Evolutionary conservation across 139 green algal species (phyloP), one percentile per base, ranked within the genome.

Genomic region (Chlorella sp.): DNA sequence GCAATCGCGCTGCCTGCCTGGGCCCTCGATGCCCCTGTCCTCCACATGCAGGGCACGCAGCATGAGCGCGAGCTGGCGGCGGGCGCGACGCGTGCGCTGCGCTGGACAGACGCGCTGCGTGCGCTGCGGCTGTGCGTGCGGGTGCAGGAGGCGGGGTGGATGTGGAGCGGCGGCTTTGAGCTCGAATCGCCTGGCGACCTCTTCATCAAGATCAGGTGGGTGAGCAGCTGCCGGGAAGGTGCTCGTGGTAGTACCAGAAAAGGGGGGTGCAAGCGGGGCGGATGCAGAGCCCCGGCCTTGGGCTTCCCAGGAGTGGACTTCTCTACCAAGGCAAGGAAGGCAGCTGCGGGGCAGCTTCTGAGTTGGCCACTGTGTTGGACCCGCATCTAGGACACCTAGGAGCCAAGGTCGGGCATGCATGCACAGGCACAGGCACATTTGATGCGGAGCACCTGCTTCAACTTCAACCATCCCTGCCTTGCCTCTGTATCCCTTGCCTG

Each of bases 101-200:
- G 95, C 73, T 98, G 96, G 96, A 83, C 93, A 0, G 93, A 97
- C 77, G 84, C 84, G 15, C 64, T 39, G 32, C 89, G 91, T n/a
- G 92, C 94, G 40, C 92, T 93, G 78, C 85, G 88, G 66, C 90
- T 98, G 73, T 95, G 94, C 89, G 81, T 98, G 48, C 91, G 96
- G 32, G 87, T 97, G 57, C 93, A 94, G 81, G 95, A 97, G 81
- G 94, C 96, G 0, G 96, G 96, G 21, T 98, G 96, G 96, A 91
- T 95, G 48, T 98, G 96, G 96, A 96, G 93, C 5, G 95, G 96
- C 26, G 96, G 92, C 26, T 92, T 97, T 32, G 82, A 86, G n/a
- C 75, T 98, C 11, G 94, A 97, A 64, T 79, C 83, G 0, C 94
- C 95, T 0, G 96, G 96, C 0, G 96, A 97, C 88, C 83, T 94